A percentile compares a stretch with the other conserved stretches of the same genome.
Evolutionary conservation across 306 rosid species (phyloP).

Genomic region (Trifolium dubium): DNA sequence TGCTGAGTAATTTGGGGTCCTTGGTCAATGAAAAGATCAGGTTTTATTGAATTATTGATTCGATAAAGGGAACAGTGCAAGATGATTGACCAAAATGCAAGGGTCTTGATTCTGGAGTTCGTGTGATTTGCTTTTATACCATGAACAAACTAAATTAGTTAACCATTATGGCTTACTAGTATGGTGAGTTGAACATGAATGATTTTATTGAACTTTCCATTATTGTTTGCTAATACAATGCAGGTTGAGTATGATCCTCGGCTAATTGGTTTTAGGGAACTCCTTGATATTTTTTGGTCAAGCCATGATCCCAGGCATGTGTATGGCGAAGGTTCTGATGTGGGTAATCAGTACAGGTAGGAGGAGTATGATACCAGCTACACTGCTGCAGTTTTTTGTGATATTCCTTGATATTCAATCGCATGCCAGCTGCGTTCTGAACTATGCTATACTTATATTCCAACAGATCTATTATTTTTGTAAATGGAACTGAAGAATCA

Average conservation of each 20-base stretch:
- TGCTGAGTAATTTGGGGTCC: conserved; percentile 14
- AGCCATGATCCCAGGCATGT: conserved; percentile 94
- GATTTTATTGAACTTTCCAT: conserved; percentile 25
- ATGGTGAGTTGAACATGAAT: conserved; percentile 7
- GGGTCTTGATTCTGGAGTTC: conserved; percentile 32
- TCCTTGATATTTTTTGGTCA: conserved; percentile 85
- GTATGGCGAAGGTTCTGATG: conserved; percentile 98
- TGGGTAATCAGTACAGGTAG: conserved; percentile 92
- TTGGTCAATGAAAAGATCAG: background rate
- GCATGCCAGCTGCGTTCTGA: too few species aligned
- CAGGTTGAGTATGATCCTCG: too few species aligned
- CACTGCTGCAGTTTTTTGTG: conserved; percentile 8
- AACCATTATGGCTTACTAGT: conserved; percentile 19
- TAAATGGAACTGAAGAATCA: conserved; percentile 80
- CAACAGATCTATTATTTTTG: conserved; percentile 81
- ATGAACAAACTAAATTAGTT: conserved; percentile 1
- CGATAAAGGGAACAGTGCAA: background rate
- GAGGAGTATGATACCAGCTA: conserved; percentile 32
- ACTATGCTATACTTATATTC: conserved; percentile 22
- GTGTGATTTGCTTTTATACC: background rate
- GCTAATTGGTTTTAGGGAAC: conserved; percentile 64
- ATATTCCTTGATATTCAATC: conserved; percentile 30
- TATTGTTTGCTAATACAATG: conserved; percentile 29
- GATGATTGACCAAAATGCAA: conserved; percentile 6
- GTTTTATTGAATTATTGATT: conserved; percentile 6